phyloP scores from a whole-genome alignment of 176 grass and related monocot genomes.

The Aechmea fasciata region DNA sequence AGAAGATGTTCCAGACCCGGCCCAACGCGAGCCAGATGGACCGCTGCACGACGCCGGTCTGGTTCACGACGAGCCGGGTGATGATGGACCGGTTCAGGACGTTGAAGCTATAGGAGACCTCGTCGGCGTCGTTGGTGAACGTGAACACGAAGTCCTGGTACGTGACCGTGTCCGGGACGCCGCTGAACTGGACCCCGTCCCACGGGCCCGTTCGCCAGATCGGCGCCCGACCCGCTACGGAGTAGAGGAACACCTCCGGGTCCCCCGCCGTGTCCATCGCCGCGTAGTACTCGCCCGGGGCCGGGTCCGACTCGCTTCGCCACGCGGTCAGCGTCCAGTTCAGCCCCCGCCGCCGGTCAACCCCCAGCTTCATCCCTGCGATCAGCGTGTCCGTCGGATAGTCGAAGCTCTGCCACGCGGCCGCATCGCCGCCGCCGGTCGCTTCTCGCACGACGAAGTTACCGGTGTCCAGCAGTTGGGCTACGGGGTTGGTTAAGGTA shows the following conservation, averaged over 20 bases:
- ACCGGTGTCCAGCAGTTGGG: slow-evolving; percentile 31
- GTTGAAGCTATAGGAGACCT: slow-evolving; percentile 42
- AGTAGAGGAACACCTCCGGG: slow-evolving; percentile 47
- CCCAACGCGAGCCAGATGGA: slow-evolving; percentile 39
- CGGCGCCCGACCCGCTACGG: not conserved
- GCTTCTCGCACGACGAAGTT: slow-evolving; percentile 32
- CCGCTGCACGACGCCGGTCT: slow-evolving; percentile 28
- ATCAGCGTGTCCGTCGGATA: slow-evolving; percentile 62
- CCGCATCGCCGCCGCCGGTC: not conserved
- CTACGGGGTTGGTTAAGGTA: slow-evolving; percentile 18
- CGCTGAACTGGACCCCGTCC: slow-evolving; percentile 50
- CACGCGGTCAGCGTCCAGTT: slow-evolving; percentile 46
- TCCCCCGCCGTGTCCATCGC: slow-evolving; percentile 38
- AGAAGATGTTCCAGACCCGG: slow-evolving; percentile 35
- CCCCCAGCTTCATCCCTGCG: slow-evolving; percentile 53
- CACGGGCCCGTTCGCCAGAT: slow-evolving; percentile 50
- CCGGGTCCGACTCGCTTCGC: slow-evolving; percentile 43
- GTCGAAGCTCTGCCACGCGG: slow-evolving; percentile 64
- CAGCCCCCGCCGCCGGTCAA: slow-evolving; percentile 25
- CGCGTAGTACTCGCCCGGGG: slow-evolving; percentile 29
- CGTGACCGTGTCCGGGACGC: slow-evolving; percentile 38
- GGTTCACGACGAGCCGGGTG: slow-evolving; percentile 33
- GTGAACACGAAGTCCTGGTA: slow-evolving; percentile 31
- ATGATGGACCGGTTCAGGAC: slow-evolving; percentile 28
- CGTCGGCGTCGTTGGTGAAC: slow-evolving; percentile 38